phyloP scores from a whole-genome alignment of 2,329 filamentous ascomycete genomes.

The Cladosporium velox region DNA sequence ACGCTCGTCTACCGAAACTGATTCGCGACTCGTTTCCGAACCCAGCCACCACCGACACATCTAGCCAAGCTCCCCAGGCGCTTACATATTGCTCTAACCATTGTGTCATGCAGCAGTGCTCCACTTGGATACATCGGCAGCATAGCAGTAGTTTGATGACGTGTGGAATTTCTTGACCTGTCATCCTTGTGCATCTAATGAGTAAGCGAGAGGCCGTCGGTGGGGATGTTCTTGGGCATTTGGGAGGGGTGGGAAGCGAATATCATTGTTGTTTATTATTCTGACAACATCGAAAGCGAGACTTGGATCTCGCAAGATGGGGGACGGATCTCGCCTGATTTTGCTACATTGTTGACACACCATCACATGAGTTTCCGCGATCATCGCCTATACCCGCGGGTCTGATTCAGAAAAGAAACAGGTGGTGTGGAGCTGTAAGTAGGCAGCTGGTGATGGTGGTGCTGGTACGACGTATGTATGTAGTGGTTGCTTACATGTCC shows the following conservation, averaged over 20 bases:
- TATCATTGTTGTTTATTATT: not conserved
- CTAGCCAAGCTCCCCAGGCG: not conserved
- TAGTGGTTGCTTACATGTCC: not conserved
- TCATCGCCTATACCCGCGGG: not conserved
- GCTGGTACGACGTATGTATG: not conserved
- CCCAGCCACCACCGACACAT: not conserved
- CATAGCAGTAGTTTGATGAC: not conserved
- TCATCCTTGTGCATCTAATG: not conserved
- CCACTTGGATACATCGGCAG: not conserved
- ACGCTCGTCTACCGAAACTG: not conserved
- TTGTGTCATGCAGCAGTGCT: not conserved
- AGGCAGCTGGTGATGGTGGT: not conserved
- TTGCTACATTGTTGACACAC: not conserved
- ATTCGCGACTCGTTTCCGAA: not conserved
- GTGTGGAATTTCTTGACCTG: not conserved
- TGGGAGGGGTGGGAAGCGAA: too few relatives aligned
- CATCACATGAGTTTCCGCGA: not conserved
- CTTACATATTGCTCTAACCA: not conserved
- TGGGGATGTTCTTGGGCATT: not conserved
- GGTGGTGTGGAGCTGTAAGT: not conserved
- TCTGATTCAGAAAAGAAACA: not conserved
- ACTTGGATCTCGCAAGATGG: not conserved
- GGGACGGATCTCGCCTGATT: not conserved
- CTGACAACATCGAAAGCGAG: not conserved
- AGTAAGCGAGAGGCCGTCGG: not conserved